Evolutionary conservation across 1,284 basidiomycete species (phyloP), one percentile per base, ranked within the genome.

Genomic region (Coniferiporia weirii): DNA sequence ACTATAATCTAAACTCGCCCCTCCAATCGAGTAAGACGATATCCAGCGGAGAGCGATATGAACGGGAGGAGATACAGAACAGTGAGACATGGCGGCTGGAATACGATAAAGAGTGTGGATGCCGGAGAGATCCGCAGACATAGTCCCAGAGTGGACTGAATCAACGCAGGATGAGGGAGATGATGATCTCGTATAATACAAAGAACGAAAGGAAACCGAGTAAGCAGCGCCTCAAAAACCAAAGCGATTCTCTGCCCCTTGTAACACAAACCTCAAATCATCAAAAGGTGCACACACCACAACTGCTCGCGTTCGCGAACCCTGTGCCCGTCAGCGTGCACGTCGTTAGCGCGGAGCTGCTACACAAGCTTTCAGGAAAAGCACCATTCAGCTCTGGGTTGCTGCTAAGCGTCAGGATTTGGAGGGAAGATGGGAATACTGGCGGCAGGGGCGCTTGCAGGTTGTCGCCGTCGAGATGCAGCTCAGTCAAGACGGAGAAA

Each of bases 381-480:
- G 60, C 63, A 17, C 73, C 72, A 52, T 59, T 53, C 2, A 73
- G 65, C 12, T 60, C 66, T 6, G 63, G 54, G 57, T 75, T 75
- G 9, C 69, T 68, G 52, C 65, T 57, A 0, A 73, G 63, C 36
- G 64, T 61, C n/a, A 73, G 62, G 1, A 65, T 68, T 48, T 74
- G 69, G 35, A 75, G 52, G 15, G 66, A 63, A 45, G 61, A 56
- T 8, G 72, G 72, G 54, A 76, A 65, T 10, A 52, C 3, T 2
- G 51, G 19, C 65, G 72, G 50, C 51, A 74, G 65, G 12, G 66
- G 57, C 15, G 70, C 62, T 0, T 69, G 66, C 32, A 76, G 66
- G 59, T 75, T 71, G 56, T 74, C 73, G 0, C 65, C 66, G 22
- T 69, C 63, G 0, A 75, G 68, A 17, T 74, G 64, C 20, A 74